Evolutionary conservation across 2,329 filamentous ascomycete genomes (phyloP).

Genomic region (Pestalotiopsis fici): DNA sequence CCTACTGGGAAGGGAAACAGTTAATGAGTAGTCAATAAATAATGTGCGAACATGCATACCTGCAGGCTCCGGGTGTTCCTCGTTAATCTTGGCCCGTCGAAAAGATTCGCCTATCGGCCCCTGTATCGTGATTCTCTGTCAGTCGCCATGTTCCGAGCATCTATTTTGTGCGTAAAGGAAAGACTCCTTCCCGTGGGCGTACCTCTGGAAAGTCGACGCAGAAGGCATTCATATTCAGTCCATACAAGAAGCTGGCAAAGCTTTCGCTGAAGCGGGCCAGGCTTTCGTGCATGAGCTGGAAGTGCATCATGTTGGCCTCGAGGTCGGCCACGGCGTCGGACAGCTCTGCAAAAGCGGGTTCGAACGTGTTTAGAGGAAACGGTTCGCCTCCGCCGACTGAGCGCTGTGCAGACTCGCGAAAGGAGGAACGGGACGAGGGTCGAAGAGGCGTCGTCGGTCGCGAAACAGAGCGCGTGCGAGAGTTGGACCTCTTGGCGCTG

Average conservation of each 20-base stretch:
- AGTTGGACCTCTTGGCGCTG: slow-evolving; percentile 7
- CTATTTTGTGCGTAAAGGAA: not conserved
- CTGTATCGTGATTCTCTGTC: slow-evolving; percentile 40
- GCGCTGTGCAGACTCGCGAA: slow-evolving; percentile 73
- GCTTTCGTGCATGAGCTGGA: slow-evolving; percentile 96
- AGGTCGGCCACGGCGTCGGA: slow-evolving; percentile 93
- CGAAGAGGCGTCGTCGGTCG: slow-evolving; percentile 91
- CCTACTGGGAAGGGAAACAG: slow-evolving; percentile 8
- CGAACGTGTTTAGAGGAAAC: slow-evolving; percentile 78
- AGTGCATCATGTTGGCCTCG: slow-evolving; percentile 95
- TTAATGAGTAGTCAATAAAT: not conserved
- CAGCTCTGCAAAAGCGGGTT: slow-evolving; percentile 90
- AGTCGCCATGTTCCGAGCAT: not conserved
- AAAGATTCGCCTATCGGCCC: slow-evolving; percentile 86
- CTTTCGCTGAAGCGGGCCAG: slow-evolving; percentile 91
- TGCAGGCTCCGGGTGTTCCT: slow-evolving; percentile 40
- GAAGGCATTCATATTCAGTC: slow-evolving; percentile 98
- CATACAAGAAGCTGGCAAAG: slow-evolving; percentile 93
- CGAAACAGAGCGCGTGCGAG: slow-evolving; percentile 43
- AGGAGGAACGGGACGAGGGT: slow-evolving; percentile 84
- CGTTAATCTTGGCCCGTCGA: slow-evolving; percentile 61
- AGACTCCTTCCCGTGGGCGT: slow-evolving; percentile 16
- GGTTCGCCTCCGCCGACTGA: slow-evolving; percentile 52
- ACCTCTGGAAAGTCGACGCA: slow-evolving; percentile 98
- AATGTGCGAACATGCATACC: not conserved